Evolutionary conservation across 2,329 filamentous ascomycete species (phyloP).

Genomic region (Aspergillus sp.): DNA sequence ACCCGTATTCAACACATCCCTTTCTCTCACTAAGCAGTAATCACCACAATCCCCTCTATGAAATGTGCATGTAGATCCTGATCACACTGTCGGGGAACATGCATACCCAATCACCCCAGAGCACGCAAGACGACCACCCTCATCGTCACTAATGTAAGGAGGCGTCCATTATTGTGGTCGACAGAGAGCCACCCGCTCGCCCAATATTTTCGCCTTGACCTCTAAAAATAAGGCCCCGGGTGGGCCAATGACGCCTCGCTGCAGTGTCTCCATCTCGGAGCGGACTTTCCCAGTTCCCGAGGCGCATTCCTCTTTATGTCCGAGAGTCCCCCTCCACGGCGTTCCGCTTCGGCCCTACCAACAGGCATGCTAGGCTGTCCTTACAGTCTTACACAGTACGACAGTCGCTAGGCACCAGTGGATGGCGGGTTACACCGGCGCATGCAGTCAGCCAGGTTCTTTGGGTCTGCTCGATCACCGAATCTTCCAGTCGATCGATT

Average conservation of each 20-base stretch:
- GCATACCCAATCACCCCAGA: neutral
- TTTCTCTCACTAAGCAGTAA: neutral
- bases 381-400: too few relatives aligned
- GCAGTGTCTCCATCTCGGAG: neutral
- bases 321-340: too few relatives aligned
- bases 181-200: neutral
- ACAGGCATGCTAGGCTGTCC: too few relatives aligned
- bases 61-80: neutral
- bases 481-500: neutral
- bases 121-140: neutral
- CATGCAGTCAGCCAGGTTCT: neutral
- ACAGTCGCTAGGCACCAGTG: neutral
- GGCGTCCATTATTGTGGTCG: conserved; percentile 3
- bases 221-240: neutral
- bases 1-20: neutral
- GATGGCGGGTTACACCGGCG: neutral
- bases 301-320: neutral
- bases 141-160: conserved; percentile 1
- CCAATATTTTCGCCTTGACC: neutral
- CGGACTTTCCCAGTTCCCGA: neutral
- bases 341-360: too few relatives aligned
- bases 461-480: neutral
- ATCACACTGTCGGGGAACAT: neutral
- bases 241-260: conserved; percentile 6
- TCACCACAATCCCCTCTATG: neutral